These are phyloP conservation scores for Ceratocystis albifundus DNA, from an alignment of 2,329 filamentous ascomycete species.

Conservation along the genomic window DNA sequence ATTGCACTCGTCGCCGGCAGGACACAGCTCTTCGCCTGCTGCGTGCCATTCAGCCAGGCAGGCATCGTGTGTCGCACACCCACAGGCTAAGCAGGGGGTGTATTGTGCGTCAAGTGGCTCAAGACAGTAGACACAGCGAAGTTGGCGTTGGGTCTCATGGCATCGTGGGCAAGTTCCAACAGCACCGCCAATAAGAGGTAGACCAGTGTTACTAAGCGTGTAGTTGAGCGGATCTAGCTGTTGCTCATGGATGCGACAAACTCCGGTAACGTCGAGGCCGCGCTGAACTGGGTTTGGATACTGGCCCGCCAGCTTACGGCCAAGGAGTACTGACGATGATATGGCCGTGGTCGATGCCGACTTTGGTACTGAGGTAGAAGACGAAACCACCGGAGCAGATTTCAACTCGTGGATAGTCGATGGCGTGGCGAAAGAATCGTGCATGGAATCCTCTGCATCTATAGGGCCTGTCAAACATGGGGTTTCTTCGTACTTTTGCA, in stretches of 20 bases:
- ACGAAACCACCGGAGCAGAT: neutral
- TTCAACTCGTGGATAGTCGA: neutral
- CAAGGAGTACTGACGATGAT: conserved; percentile 26
- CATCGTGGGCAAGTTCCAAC: conserved; percentile 43
- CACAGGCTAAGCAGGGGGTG: conserved; percentile 50
- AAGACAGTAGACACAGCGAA: conserved; percentile 51
- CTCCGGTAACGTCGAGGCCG: conserved; percentile 51
- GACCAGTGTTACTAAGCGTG: conserved; percentile 28
- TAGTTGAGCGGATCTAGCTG: conserved; percentile 49
- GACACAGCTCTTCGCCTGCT: conserved; percentile 45
- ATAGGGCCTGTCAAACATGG: neutral
- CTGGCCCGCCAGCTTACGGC: conserved; percentile 35
- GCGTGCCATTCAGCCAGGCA: conserved; percentile 50
- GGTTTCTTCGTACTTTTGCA: conserved; percentile 32
- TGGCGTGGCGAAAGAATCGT: neutral
- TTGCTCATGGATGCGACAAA: conserved; percentile 51
- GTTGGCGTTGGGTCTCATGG: conserved; percentile 43
- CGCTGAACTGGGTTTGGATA: conserved; percentile 33
- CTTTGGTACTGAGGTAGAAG: conserved; percentile 33
- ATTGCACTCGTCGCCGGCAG: conserved; percentile 53
- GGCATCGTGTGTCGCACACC: conserved; percentile 48
- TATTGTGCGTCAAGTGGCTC: conserved; percentile 51
- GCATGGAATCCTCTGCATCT: neutral
- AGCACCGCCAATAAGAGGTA: conserved; percentile 35
- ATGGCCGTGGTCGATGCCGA: conserved; percentile 43